phyloP scores from a whole-genome alignment of 2,329 filamentous ascomycete genomes.

The Penicillium psychrosexuale region DNA sequence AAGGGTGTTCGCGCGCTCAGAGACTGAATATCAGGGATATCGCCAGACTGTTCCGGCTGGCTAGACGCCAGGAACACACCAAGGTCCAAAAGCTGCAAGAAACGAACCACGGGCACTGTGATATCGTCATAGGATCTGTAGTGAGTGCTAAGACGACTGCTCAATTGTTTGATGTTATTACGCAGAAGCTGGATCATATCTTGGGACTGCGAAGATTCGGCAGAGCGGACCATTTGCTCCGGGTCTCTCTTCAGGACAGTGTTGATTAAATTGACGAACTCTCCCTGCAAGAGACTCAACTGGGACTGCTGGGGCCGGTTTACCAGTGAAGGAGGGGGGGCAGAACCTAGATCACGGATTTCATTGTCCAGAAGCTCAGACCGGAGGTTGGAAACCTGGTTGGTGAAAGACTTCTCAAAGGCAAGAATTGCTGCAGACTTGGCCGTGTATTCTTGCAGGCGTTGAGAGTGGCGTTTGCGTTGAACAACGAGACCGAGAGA shows the following conservation, averaged over 20 bases:
- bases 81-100: slow-evolving; percentile 74
- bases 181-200: slow-evolving; percentile 45
- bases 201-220: slow-evolving; percentile 16
- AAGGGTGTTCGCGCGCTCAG: slow-evolving; percentile 41
- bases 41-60: slow-evolving; percentile 14
- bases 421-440: slow-evolving; percentile 59
- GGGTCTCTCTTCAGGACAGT: slow-evolving; percentile 51
- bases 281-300: slow-evolving; percentile 70
- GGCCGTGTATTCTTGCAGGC: slow-evolving; percentile 54
- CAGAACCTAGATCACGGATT: slow-evolving; percentile 61
- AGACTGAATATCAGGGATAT: slow-evolving; percentile 23
- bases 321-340: slow-evolving; percentile 64
- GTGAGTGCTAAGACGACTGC: slow-evolving; percentile 63
- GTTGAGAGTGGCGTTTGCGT: slow-evolving; percentile 55
- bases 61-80: slow-evolving; percentile 62
- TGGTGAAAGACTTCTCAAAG: slow-evolving; percentile 67
- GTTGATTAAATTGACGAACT: slow-evolving; percentile 74
- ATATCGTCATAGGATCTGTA: slow-evolving; percentile 85
- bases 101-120: slow-evolving; percentile 70
- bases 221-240: slow-evolving; percentile 30
- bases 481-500: slow-evolving; percentile 62
- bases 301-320: slow-evolving; percentile 69
- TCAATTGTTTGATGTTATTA: slow-evolving; percentile 64
- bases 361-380: slow-evolving; percentile 62
- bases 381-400: slow-evolving; percentile 65